phyloP scores from a whole-genome alignment of 768 basidiomycete species.

The Amanita molliuscula region DNA sequence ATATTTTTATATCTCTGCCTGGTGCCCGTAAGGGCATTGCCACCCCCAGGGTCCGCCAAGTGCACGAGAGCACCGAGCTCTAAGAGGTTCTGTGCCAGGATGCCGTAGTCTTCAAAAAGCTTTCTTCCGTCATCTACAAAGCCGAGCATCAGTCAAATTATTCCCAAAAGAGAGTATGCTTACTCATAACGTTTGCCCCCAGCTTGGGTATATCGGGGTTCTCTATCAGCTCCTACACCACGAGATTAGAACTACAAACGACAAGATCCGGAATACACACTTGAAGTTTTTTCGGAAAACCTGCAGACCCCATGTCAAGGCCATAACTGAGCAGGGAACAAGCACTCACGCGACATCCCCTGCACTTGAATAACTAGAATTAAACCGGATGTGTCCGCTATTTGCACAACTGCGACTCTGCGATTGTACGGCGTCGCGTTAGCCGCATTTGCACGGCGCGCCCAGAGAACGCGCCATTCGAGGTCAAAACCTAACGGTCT shows the following conservation, averaged over 20 bases:
- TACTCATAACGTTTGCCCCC: conserved; percentile 24
- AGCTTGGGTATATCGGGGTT: conserved; percentile 19
- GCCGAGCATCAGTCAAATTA: neutral
- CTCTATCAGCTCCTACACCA: conserved; percentile 19
- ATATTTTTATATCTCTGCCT: conserved; percentile 15
- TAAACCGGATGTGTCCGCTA: conserved; percentile 19
- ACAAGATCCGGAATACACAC: neutral
- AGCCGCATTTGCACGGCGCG: neutral
- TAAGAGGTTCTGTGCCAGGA: conserved; percentile 22
- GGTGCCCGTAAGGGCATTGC: neutral
- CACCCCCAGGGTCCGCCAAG: conserved; percentile 17
- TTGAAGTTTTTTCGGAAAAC: conserved; percentile 20
- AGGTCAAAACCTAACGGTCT: conserved; percentile 23
- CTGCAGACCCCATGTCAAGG: conserved; percentile 8
- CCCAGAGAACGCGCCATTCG: conserved; percentile 21
- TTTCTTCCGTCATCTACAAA: conserved; percentile 26
- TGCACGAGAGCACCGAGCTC: conserved; percentile 24
- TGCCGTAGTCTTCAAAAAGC: conserved; percentile 27
- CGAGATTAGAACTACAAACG: neutral
- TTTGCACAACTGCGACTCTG: conserved; percentile 20
- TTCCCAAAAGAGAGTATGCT: neutral
- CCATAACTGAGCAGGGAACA: neutral
- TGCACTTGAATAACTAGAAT: conserved; percentile 22
- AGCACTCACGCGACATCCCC: conserved; percentile 18
- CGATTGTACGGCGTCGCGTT: conserved; percentile 9